Evolutionary conservation across 352 stramenopile species (phyloP).

Genomic region (Phytophthora sp.): DNA sequence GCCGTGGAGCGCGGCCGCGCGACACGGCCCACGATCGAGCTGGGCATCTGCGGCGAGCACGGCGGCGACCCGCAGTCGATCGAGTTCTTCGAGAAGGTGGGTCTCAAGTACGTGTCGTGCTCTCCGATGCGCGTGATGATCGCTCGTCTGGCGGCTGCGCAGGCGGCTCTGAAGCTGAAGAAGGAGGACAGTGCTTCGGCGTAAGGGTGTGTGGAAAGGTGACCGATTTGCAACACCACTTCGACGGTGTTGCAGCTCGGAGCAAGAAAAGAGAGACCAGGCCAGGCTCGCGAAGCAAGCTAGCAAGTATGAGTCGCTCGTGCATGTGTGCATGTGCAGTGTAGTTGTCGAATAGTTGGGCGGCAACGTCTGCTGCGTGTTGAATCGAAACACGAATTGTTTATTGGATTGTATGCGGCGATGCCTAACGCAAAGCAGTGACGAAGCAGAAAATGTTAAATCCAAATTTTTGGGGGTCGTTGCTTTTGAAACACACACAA

Average conservation of each 20-base stretch:
- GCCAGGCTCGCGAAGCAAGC: constrained; percentile 19
- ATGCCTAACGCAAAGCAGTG: too few species aligned
- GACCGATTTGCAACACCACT: background rate
- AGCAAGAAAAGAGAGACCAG: constrained; percentile 8
- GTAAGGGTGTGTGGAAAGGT: background rate
- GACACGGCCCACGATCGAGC: constrained; percentile 23
- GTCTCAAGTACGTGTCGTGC: constrained; percentile 29
- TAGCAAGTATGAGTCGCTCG: constrained; percentile 18
- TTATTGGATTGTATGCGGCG: too few species aligned
- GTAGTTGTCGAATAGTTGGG: constrained; percentile 25
- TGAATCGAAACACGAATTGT: constrained; percentile 15
- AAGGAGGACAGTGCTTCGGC: constrained; percentile 23
- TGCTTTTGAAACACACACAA: too few species aligned
- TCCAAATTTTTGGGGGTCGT: too few species aligned
- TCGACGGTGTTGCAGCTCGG: constrained; percentile 1
- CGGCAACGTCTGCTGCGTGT: constrained; percentile 18
- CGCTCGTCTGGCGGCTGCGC: constrained; percentile 33
- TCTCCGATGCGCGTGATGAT: constrained; percentile 37
- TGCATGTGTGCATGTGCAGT: constrained; percentile 12
- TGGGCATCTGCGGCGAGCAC: constrained; percentile 24
- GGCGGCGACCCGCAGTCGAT: constrained; percentile 33
- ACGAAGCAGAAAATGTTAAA: too few species aligned
- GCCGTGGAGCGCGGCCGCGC: constrained; percentile 25
- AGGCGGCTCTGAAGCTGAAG: constrained; percentile 33
- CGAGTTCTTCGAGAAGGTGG: constrained; percentile 37